Percentiles rank a stretch among this genome's conserved stretches.
Conservation (phyloP, 768 basidiomycete genomes). For the Cantharellus anzutake region DNA sequence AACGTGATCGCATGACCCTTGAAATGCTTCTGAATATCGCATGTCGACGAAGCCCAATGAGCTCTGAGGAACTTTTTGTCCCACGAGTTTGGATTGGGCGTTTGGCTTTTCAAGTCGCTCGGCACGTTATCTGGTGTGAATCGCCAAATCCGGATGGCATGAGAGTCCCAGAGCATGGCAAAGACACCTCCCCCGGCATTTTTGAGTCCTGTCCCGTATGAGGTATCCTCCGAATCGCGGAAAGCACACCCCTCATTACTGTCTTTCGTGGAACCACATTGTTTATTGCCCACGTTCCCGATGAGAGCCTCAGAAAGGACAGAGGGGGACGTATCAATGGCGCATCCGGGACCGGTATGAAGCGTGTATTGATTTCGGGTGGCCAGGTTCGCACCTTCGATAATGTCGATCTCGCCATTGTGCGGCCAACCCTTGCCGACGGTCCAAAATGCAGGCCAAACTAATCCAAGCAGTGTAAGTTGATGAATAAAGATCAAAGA, state of each 20-base stretch:
- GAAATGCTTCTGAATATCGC: conserved; percentile 16
- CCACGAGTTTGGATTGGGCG: conserved; percentile 6
- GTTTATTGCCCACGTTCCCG: neutral
- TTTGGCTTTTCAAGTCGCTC: conserved; percentile 2
- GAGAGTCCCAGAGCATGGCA: conserved; percentile 17
- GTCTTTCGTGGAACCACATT: neutral
- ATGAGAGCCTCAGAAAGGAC: neutral
- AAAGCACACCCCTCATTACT: conserved; percentile 16
- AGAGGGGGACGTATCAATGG: conserved; percentile 13
- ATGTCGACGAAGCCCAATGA: conserved; percentile 11
- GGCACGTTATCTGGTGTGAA: conserved; percentile 1
- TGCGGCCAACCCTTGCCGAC: conserved; percentile 26
- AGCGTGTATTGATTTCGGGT: neutral
- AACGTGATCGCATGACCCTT: conserved; percentile 7
- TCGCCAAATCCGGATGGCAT: conserved; percentile 7
- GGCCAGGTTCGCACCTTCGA: conserved; percentile 11
- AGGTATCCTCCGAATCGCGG: conserved; percentile 11
- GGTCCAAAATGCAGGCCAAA: conserved; percentile 19
- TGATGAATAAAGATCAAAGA: conserved; percentile 22
- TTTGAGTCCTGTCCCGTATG: neutral
- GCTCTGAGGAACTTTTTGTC: conserved; percentile 13
- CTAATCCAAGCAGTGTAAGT: conserved; percentile 27
- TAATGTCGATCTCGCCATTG: conserved; percentile 18
- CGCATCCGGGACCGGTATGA: conserved; percentile 24
- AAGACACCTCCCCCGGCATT: conserved; percentile 19